These are phyloP conservation scores for Dendrobium catenatum DNA, from an alignment of 106 monocot genomes.

Conservation along the genomic window DNA sequence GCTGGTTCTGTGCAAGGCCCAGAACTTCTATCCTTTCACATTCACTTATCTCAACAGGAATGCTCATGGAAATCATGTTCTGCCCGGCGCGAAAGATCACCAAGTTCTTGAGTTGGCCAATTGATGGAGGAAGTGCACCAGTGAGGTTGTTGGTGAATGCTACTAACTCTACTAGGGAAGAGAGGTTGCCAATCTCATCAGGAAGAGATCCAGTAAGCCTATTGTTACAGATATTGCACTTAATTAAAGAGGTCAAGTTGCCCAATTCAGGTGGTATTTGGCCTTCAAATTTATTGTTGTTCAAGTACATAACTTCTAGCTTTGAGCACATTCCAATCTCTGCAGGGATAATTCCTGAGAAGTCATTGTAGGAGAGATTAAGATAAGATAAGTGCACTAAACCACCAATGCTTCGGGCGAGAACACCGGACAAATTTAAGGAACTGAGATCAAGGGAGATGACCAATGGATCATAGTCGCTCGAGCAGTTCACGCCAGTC, in stretches of 20 bases:
- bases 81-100: conserved; percentile 55
- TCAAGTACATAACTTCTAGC: conserved; percentile 41
- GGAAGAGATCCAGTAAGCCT: conserved; percentile 62
- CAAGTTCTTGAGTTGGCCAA: conserved; percentile 75
- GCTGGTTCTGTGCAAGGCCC: conserved; percentile 85
- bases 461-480: conserved; percentile 27
- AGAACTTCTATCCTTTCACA: conserved; percentile 46
- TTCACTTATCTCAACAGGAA: conserved; percentile 67
- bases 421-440: conserved; percentile 68
- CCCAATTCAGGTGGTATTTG: conserved; percentile 62
- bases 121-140: conserved; percentile 54
- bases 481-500: conserved; percentile 66
- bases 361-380: conserved; percentile 64
- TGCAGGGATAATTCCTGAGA: conserved; percentile 62
- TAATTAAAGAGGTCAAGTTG: conserved; percentile 32
- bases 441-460: conserved; percentile 46
- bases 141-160: conserved; percentile 71
- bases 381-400: conserved; percentile 48
- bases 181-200: conserved; percentile 60
- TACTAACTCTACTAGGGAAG: conserved; percentile 52
- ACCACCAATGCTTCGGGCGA: conserved; percentile 48
- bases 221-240: conserved; percentile 71
- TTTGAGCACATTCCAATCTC: conserved; percentile 66
- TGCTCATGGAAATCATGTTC: conserved; percentile 60
- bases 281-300: conserved; percentile 72